Evolutionary conservation across 371 early-diverging fungal genomes (phyloP).

Genomic region (Saksenaea oblongispora): DNA sequence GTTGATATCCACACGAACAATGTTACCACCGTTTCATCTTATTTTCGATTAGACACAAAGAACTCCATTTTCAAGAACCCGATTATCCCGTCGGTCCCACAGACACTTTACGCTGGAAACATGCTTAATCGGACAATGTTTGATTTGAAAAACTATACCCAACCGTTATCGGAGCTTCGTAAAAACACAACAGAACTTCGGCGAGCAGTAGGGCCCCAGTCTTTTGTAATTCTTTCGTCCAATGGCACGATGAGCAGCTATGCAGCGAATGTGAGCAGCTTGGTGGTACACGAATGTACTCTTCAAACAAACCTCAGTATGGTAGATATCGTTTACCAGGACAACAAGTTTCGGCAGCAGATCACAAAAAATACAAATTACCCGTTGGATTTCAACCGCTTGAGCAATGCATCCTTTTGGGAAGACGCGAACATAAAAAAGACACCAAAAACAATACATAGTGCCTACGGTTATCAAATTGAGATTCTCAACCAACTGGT

Average conservation of each 20-base stretch:
- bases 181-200: background rate
- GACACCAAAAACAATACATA: background rate
- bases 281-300: background rate
- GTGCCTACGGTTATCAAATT: background rate
- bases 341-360: background rate
- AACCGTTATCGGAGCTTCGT: background rate
- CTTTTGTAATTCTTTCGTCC: background rate
- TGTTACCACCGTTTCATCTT: conserved; percentile 7
- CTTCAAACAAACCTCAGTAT: background rate
- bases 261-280: background rate
- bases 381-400: background rate
- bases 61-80: background rate
- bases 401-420: background rate
- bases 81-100: background rate
- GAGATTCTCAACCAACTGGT: background rate
- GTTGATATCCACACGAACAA: conserved; percentile 8
- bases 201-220: background rate
- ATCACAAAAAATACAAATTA: background rate
- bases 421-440: background rate
- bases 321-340: background rate
- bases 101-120: background rate
- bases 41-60: background rate
- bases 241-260: background rate
- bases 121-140: background rate
- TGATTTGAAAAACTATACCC: background rate